A percentile compares a stretch with the other conserved stretches of the same genome.
phyloP scores from a whole-genome alignment of 768 basidiomycete species.

The Asterophora parasitica region DNA sequence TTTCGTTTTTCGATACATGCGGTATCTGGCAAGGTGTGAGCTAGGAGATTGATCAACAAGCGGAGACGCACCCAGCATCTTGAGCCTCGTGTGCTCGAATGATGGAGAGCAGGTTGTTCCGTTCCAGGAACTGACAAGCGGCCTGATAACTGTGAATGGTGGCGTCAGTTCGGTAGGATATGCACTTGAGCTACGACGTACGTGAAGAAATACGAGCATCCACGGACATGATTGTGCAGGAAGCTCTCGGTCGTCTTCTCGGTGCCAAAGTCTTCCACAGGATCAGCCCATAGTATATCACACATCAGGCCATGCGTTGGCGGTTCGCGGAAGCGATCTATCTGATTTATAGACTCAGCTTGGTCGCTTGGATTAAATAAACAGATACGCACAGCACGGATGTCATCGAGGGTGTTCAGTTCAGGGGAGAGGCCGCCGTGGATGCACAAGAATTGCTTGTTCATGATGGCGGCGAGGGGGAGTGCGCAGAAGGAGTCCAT shows the following conservation, averaged over 20 bases:
- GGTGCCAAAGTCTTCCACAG: conserved; percentile 93
- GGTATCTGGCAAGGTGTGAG: conserved; percentile 52
- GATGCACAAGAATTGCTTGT: conserved; percentile 98
- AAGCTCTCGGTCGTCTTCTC: conserved; percentile 91
- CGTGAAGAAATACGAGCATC: conserved; percentile 92
- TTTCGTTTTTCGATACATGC: conserved; percentile 99
- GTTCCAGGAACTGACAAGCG: conserved; percentile 94
- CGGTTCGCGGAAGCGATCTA: conserved; percentile 98
- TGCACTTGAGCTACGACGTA: conserved; percentile 18
- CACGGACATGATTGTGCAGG: conserved; percentile 93
- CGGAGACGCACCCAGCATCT: conserved; percentile 77
- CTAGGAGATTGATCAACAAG: background rate
- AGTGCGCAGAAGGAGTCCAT: conserved; percentile 97
- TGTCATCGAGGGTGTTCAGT: conserved; percentile 91
- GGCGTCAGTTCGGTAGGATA: conserved; percentile 7
- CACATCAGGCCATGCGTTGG: conserved; percentile 98
- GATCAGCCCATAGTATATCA: conserved; percentile 98
- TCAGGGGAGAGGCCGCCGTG: conserved; percentile 97
- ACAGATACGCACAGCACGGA: conserved; percentile 62
- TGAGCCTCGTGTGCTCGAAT: conserved; percentile 98
- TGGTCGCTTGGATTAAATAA: background rate
- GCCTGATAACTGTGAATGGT: conserved; percentile 73
- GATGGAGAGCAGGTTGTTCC: conserved; percentile 94
- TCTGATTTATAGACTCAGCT: conserved; percentile 36
- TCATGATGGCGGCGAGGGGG: conserved; percentile 96